A percentile compares a stretch with the other conserved stretches of the same genome.
These are phyloP conservation scores for Starmerella scarabaei DNA, from an alignment of 805 yeast species.

Conservation along the genomic window DNA sequence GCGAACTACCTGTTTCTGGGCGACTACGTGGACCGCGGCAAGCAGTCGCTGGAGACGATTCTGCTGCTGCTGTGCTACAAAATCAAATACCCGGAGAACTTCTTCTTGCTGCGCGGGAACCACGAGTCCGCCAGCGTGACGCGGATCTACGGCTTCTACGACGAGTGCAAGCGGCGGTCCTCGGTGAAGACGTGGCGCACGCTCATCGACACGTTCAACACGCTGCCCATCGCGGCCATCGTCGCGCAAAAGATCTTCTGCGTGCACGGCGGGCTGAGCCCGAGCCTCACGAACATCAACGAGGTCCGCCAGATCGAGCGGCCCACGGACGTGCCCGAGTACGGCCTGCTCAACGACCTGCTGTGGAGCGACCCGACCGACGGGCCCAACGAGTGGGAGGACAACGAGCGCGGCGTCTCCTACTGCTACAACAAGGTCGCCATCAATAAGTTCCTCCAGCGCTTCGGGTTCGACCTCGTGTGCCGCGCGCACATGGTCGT, in stretches of 20 bases:
- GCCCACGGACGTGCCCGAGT: slow-evolving; percentile 80
- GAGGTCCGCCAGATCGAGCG: slow-evolving; percentile 63
- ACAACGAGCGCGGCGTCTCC: slow-evolving; percentile 72
- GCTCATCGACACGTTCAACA: slow-evolving; percentile 88
- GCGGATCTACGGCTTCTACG: slow-evolving; percentile 92
- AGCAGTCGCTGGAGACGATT: slow-evolving; percentile 88
- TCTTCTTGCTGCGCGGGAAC: slow-evolving; percentile 83
- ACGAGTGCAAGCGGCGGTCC: slow-evolving; percentile 91
- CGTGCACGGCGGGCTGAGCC: slow-evolving; percentile 75
- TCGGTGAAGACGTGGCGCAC: slow-evolving; percentile 87
- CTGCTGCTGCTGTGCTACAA: slow-evolving; percentile 78
- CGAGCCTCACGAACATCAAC: slow-evolving; percentile 58
- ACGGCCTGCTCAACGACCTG: slow-evolving; percentile 62
- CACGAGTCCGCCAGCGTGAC: slow-evolving; percentile 97
- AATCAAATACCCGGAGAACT: slow-evolving; percentile 92
- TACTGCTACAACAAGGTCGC: slow-evolving; percentile 71
- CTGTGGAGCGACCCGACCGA: slow-evolving; percentile 82
- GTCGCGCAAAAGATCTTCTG: slow-evolving; percentile 92
- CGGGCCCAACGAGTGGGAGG: slow-evolving; percentile 74
- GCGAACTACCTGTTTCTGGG: slow-evolving; percentile 87
- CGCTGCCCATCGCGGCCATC: slow-evolving; percentile 88
- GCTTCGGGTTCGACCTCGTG: slow-evolving; percentile 67
- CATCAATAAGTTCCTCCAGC: slow-evolving; percentile 58
- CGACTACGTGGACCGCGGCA: slow-evolving; percentile 96
- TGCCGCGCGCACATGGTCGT: slow-evolving; percentile 85